Evolutionary conservation across 2,329 filamentous ascomycete species (phyloP).

Genomic region (Pseudocercospora cruenta): DNA sequence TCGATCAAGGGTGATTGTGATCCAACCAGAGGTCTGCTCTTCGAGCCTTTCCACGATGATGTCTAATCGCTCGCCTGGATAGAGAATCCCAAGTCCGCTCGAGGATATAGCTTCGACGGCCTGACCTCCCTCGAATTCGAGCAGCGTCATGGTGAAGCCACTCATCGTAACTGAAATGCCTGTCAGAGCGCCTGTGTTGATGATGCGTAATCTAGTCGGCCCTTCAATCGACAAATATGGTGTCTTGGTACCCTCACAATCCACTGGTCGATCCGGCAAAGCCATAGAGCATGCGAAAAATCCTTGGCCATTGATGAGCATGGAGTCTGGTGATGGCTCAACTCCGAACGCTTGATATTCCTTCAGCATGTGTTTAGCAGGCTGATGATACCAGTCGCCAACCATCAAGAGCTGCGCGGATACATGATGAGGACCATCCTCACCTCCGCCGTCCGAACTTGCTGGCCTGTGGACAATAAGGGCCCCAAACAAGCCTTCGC

Average conservation of each 20-base stretch:
- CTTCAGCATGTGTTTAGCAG: conserved; percentile 45
- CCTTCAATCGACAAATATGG: conserved; percentile 11
- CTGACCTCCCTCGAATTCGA: conserved; percentile 48
- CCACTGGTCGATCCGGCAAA: conserved; percentile 46
- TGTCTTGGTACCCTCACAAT: conserved; percentile 42
- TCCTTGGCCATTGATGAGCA: conserved; percentile 53
- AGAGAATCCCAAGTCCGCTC: conserved; percentile 45
- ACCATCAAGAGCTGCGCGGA: conserved; percentile 50
- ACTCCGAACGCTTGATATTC: conserved; percentile 46
- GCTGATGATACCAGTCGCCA: conserved; percentile 55
- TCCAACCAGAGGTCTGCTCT: conserved; percentile 13
- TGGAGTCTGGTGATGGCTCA: conserved; percentile 53
- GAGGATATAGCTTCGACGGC: conserved; percentile 35
- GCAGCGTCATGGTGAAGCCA: conserved; percentile 24
- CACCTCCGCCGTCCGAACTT: background rate
- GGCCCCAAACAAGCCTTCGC: conserved; percentile 53
- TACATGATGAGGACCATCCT: conserved; percentile 13
- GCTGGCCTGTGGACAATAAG: conserved; percentile 48
- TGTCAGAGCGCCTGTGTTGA: conserved; percentile 49
- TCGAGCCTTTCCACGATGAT: conserved; percentile 31
- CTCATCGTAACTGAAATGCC: conserved; percentile 37
- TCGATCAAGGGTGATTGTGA: conserved; percentile 20
- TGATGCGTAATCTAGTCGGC: conserved; percentile 34
- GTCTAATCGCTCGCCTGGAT: conserved; percentile 52
- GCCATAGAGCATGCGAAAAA: conserved; percentile 52